These are phyloP conservation scores for Colletotrichum tabaci DNA, from an alignment of 2,329 filamentous ascomycete species.

Conservation along the genomic window DNA sequence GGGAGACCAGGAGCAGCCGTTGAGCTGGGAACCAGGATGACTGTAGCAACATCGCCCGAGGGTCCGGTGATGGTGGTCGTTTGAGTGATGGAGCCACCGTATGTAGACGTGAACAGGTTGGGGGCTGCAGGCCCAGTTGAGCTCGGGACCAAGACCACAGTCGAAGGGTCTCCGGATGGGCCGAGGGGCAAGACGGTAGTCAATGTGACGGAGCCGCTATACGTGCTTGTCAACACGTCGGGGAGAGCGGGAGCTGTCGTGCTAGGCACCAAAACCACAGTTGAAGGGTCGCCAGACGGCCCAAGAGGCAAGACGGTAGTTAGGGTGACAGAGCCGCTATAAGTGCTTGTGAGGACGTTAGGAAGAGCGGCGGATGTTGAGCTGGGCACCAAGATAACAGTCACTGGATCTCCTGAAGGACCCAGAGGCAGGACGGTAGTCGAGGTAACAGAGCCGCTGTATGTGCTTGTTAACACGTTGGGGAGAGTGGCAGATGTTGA, in stretches of 20 bases:
- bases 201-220: conserved; percentile 1
- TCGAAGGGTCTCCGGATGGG: background rate
- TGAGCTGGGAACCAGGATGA: conserved; percentile 1
- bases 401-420: background rate
- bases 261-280: background rate
- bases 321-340: conserved; percentile 16
- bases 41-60: background rate
- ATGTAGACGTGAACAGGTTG: background rate
- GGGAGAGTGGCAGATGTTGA: background rate
- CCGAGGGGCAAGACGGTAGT: background rate
- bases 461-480: background rate
- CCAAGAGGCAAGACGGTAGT: background rate
- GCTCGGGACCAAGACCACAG: background rate
- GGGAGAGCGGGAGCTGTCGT: background rate
- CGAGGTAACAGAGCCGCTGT: background rate
- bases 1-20: background rate
- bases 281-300: background rate
- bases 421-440: background rate
- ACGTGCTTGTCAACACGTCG: conserved; percentile 2
- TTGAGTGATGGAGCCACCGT: background rate
- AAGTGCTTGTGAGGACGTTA: conserved; percentile 7
- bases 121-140: background rate
- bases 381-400: background rate
- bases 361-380: background rate
- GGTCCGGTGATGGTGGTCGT: conserved; percentile 1